Base-by-base conservation (phyloP, 108 stramenopile species). In the Cyclotella baltica region DNA sequence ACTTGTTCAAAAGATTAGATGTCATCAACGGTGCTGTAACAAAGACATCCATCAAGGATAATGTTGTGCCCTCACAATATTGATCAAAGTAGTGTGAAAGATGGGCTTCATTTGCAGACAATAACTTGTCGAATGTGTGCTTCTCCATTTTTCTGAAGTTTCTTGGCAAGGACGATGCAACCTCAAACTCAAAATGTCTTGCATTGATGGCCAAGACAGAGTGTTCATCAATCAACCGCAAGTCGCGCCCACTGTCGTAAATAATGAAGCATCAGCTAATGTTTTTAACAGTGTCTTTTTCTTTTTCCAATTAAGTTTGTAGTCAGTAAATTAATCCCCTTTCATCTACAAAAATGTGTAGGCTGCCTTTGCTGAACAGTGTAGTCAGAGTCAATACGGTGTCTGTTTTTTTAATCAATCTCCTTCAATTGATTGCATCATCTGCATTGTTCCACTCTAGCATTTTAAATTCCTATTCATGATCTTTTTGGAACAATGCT, bases 181-280 rank as follows among this genome's bases (percentile, higher is more conserved):
- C n/a, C n/a, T n/a, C n/a, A n/a, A 37, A 66, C 13, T 94, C 87
- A 4, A 92, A 90, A 67, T 92, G 92, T 65, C 79, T 81, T 2
- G 88, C 94, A 5, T 81, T 97, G 18, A 82, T 85, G 22, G 96
- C 90, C 15, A 64, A 94, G 63, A 77, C 83, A 23, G 93, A n/a
- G 67, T 97, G 18, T 97, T 97, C 66, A 86, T 90, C 50, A 81
- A 91, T 25, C 81, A 84, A 27, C 96, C 96, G 29, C 79, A 91
- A 16, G 76, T 94, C 31, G 80, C 95, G 58, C 85, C 95, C n/a
- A 75, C 73, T 1, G 83, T 89, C 48, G 88, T 94, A 59, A 88
- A 92, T 51, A 53, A 66, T 1, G 76, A 84, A 29, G 74, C 91
- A 9, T 75, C 84, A 13, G 29, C 80, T 19, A 63, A 72, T 47